Evolutionary conservation across 495 filamentous ascomycete species (phyloP).

Genomic region (Parmelia sp.): DNA sequence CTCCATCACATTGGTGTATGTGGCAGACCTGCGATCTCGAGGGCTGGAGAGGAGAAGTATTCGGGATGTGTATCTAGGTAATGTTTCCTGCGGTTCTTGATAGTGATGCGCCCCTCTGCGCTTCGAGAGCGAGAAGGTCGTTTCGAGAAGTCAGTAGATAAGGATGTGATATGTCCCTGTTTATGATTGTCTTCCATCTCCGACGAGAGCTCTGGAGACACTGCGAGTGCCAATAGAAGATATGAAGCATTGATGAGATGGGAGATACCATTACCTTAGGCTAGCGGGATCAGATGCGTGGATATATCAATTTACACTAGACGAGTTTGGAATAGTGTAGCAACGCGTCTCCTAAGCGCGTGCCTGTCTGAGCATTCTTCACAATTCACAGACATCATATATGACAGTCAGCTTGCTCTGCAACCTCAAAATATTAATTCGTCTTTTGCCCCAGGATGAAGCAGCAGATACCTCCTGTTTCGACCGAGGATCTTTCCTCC

Average conservation of each 20-base stretch:
- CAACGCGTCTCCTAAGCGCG: background rate
- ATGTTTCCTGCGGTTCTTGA: constrained; percentile 59
- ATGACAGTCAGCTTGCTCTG: background rate
- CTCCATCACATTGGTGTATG: constrained; percentile 14
- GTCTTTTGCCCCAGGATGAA: background rate
- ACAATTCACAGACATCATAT: too few species aligned
- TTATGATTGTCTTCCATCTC: background rate
- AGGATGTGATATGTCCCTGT: background rate
- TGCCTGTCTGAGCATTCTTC: background rate
- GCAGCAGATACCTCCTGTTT: background rate
- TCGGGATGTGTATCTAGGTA: constrained; percentile 58
- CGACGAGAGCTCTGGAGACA: background rate
- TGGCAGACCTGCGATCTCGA: constrained; percentile 57
- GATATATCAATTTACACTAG: background rate
- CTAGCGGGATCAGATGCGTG: background rate
- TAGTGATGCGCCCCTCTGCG: constrained; percentile 31
- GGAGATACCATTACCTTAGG: background rate
- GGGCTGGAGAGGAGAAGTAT: constrained; percentile 53
- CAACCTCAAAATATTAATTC: background rate
- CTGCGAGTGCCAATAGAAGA: background rate
- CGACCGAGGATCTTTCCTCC: background rate
- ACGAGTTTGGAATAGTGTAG: too few species aligned
- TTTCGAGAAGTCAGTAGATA: background rate
- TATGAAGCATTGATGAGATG: background rate
- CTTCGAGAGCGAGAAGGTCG: constrained; percentile 22